Evolutionary conservation across 805 yeast genomes (phyloP).

Genomic region (Candida cerambycidarum): DNA sequence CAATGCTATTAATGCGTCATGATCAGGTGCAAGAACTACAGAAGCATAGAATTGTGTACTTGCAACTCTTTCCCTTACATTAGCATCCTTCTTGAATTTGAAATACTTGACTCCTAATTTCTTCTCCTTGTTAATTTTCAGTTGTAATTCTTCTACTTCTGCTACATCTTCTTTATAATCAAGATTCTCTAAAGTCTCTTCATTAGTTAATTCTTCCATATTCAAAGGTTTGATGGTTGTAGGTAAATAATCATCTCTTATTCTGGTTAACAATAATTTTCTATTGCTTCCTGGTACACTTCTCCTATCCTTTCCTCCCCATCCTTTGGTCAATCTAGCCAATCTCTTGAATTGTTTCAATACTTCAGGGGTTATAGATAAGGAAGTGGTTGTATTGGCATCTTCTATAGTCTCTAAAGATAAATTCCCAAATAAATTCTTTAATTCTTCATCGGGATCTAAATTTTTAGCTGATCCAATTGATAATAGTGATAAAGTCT

Average conservation of each 20-base stretch:
- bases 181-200: constrained; percentile 36
- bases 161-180: constrained; percentile 36
- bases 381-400: constrained; percentile 72
- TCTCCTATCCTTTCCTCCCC: constrained; percentile 81
- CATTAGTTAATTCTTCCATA: constrained; percentile 53
- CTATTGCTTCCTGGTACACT: constrained; percentile 73
- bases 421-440: constrained; percentile 67
- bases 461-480: constrained; percentile 50
- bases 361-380: constrained; percentile 67
- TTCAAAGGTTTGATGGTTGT: constrained; percentile 57
- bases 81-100: constrained; percentile 45
- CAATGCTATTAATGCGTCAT: constrained; percentile 62
- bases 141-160: constrained; percentile 25
- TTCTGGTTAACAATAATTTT: constrained; percentile 65
- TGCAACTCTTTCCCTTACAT: constrained; percentile 35
- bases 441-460: constrained; percentile 77
- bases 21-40: constrained; percentile 74
- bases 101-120: constrained; percentile 54
- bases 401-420: constrained; percentile 69
- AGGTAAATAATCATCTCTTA: constrained; percentile 81
- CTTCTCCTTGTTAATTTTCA: constrained; percentile 31
- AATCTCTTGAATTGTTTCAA: constrained; percentile 60
- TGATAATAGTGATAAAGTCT: constrained; percentile 41
- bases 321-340: constrained; percentile 64
- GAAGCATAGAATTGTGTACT: constrained; percentile 59